Conservation (phyloP, 306 rosid species). For the Senna siamea region DNA sequence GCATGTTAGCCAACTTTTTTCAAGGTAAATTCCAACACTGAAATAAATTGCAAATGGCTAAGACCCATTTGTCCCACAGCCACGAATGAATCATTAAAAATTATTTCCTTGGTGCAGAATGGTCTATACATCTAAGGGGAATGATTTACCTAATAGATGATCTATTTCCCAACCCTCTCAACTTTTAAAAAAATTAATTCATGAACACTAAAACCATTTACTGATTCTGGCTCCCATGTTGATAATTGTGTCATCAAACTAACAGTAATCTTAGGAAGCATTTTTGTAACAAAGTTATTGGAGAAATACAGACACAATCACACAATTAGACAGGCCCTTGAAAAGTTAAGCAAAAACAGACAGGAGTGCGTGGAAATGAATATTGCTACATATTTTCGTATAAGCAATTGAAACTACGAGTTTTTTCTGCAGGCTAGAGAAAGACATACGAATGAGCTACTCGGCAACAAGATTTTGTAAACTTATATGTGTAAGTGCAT, state of each 20-base stretch:
- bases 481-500: slow-evolving; percentile 70
- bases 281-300: neutral
- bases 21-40: slow-evolving; percentile 52
- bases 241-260: too few species aligned
- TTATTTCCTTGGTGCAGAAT: neutral
- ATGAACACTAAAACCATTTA: too few species aligned
- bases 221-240: too few species aligned
- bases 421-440: slow-evolving; percentile 70
- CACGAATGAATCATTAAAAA: neutral
- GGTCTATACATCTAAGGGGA: neutral
- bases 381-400: neutral
- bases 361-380: too few species aligned
- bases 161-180: too few species aligned
- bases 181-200: too few species aligned
- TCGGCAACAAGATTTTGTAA: slow-evolving; percentile 63
- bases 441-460: slow-evolving; percentile 84
- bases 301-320: neutral
- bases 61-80: too few species aligned
- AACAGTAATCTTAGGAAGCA: neutral
- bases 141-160: neutral
- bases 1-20: slow-evolving; percentile 73
- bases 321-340: too few species aligned
- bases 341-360: too few species aligned
- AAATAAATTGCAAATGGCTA: neutral
- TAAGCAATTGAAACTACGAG: slow-evolving; percentile 18